phyloP scores from a whole-genome alignment of 306 rosid species.

The Trichosanthes cucumerina region DNA sequence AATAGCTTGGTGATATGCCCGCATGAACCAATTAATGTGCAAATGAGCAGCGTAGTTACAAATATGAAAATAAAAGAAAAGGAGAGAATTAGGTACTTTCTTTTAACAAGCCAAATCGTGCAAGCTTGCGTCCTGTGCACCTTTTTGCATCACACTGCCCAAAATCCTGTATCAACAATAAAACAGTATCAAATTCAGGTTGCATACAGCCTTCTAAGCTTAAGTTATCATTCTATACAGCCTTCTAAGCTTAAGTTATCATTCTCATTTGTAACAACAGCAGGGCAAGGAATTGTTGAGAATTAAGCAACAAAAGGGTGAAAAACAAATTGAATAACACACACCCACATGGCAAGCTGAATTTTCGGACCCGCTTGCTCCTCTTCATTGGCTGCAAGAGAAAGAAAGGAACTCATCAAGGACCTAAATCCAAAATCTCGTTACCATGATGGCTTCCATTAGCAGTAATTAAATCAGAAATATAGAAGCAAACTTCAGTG shows the following conservation, averaged over 20 bases:
- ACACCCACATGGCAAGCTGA: slow-evolving; percentile 94
- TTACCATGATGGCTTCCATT: neutral
- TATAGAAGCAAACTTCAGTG: neutral
- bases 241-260: neutral
- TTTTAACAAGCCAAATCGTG: slow-evolving; percentile 70
- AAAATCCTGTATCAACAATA: slow-evolving; percentile 56
- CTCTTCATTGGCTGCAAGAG: slow-evolving; percentile 33
- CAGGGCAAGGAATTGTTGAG: neutral
- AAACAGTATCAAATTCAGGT: slow-evolving; percentile 14
- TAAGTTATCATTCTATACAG: neutral
- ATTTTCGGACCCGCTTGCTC: slow-evolving; percentile 41
- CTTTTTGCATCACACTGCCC: slow-evolving; percentile 89
- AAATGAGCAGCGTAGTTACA: neutral
- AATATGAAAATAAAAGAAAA: neutral
- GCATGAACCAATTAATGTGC: neutral
- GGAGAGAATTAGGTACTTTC: slow-evolving; percentile 33
- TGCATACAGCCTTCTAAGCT: neutral
- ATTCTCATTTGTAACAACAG: neutral
- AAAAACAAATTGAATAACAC: slow-evolving; percentile 2
- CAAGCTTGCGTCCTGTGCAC: slow-evolving; percentile 92
- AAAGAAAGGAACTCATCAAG: neutral
- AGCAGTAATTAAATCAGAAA: neutral
- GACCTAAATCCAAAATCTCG: slow-evolving; percentile 2
- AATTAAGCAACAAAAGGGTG: neutral
- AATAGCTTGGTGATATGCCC: neutral